Percentiles rank a stretch among this genome's conserved stretches.
phyloP scores from a whole-genome alignment of 2,329 filamentous ascomycete species.

The Pyrenophora tritici-repentis region DNA sequence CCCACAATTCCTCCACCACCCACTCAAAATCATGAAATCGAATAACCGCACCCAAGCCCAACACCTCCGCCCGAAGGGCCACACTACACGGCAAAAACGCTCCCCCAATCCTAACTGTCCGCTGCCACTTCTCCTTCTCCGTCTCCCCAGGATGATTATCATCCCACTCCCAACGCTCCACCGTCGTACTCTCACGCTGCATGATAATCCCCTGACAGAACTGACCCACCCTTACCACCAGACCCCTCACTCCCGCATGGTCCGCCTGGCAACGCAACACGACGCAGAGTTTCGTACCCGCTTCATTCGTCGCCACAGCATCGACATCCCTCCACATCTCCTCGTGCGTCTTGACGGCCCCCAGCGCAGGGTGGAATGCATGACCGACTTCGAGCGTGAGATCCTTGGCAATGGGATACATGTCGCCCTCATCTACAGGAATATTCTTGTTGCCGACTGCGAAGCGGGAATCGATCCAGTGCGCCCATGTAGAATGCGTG shows the following conservation, averaged over 20 bases:
- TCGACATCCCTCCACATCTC: slow-evolving; percentile 66
- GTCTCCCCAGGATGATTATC: slow-evolving; percentile 2
- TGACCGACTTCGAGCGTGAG: slow-evolving; percentile 58
- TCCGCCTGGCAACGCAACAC: slow-evolving; percentile 51
- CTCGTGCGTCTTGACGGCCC: slow-evolving; percentile 61
- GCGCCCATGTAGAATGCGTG: slow-evolving; percentile 55
- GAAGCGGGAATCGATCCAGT: slow-evolving; percentile 64
- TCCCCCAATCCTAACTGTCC: slow-evolving; percentile 46
- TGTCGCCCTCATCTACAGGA: slow-evolving; percentile 61
- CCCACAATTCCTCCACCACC: slow-evolving; percentile 47
- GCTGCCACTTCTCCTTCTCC: slow-evolving; percentile 41
- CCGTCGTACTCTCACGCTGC: slow-evolving; percentile 49
- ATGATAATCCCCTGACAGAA: slow-evolving; percentile 63
- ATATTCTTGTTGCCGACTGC: slow-evolving; percentile 35
- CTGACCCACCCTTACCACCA: slow-evolving; percentile 60
- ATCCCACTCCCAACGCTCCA: slow-evolving; percentile 61
- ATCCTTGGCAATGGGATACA: slow-evolving; percentile 49
- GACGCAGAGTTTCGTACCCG: slow-evolving; percentile 27
- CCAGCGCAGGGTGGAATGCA: slow-evolving; percentile 64
- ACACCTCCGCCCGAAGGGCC: slow-evolving; percentile 37
- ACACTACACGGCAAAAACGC: slow-evolving; percentile 49
- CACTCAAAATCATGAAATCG: slow-evolving; percentile 43
- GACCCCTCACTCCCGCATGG: slow-evolving; percentile 51
- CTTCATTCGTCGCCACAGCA: slow-evolving; percentile 26
- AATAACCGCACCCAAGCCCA: slow-evolving; percentile 40